Evolutionary conservation across 352 stramenopile genomes (phyloP).

Genomic region (Phytophthora capsici): DNA sequence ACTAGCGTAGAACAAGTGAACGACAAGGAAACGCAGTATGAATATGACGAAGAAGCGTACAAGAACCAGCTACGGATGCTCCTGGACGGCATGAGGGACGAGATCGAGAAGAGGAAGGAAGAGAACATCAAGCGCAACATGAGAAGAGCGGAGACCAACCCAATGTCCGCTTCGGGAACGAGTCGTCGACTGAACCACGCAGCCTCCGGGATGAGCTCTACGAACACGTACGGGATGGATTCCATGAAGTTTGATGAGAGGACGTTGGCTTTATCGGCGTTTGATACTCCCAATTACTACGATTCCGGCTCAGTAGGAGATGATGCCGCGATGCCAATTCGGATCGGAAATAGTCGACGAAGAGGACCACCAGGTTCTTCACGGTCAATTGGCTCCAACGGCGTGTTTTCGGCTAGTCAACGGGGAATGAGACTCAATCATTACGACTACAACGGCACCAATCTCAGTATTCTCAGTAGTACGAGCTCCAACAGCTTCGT

Average conservation of each 20-base stretch:
- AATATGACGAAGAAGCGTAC: conserved; percentile 76
- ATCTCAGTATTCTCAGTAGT: conserved; percentile 49
- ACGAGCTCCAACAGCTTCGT: conserved; percentile 56
- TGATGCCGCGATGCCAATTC: conserved; percentile 20
- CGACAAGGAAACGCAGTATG: conserved; percentile 56
- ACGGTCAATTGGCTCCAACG: conserved; percentile 37
- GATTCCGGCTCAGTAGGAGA: conserved; percentile 39
- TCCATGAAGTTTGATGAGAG: conserved; percentile 61
- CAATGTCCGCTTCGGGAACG: conserved; percentile 26
- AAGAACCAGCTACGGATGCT: conserved; percentile 73
- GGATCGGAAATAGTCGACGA: conserved; percentile 37
- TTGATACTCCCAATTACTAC: conserved; percentile 37
- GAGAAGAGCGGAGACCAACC: conserved; percentile 44
- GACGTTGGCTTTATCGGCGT: conserved; percentile 32
- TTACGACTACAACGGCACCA: conserved; percentile 41
- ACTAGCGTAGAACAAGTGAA: conserved; percentile 50
- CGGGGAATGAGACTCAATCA: conserved; percentile 37
- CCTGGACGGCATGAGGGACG: conserved; percentile 78
- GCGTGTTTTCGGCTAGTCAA: conserved; percentile 32
- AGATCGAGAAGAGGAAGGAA: conserved; percentile 86
- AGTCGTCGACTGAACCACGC: conserved; percentile 32
- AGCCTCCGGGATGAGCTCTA: conserved; percentile 38
- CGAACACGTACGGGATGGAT: conserved; percentile 38
- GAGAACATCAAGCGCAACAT: conserved; percentile 66
- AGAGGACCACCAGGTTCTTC: conserved; percentile 28